phyloP scores from a whole-genome alignment of 2,329 filamentous ascomycete species.

The Trichoderma atroviride region DNA sequence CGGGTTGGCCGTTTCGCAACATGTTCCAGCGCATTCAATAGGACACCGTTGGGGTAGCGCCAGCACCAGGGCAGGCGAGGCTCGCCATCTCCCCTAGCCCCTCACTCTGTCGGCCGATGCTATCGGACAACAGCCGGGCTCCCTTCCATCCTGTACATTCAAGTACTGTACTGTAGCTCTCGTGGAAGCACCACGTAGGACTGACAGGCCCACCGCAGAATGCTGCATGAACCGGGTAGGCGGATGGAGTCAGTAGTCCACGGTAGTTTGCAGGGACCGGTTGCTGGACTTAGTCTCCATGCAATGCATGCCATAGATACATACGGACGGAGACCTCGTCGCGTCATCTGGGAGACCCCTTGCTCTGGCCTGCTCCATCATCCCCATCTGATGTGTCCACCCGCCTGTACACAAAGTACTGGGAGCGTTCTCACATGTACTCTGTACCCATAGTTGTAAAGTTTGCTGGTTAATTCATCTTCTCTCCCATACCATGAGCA shows the following conservation, averaged over 20 bases:
- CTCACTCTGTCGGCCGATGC: slow-evolving; percentile 18
- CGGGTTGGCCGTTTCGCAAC: not conserved
- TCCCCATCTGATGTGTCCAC: slow-evolving; percentile 22
- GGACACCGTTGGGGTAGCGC: not conserved
- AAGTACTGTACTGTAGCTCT: not conserved
- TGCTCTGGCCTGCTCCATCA: slow-evolving; percentile 9
- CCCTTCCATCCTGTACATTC: not conserved
- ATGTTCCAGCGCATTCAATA: not conserved
- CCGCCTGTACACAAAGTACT: slow-evolving; percentile 1
- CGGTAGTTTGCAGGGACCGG: slow-evolving; percentile 26
- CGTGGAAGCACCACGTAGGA: not conserved
- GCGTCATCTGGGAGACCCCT: slow-evolving; percentile 18
- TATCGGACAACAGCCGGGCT: slow-evolving; percentile 1
- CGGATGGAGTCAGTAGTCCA: slow-evolving; percentile 21
- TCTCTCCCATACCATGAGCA: not conserved
- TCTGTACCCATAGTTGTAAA: not conserved
- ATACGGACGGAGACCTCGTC: slow-evolving; percentile 24
- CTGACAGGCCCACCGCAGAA: slow-evolving; percentile 22
- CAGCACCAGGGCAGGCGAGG: not conserved
- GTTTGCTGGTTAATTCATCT: not conserved
- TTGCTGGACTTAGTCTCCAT: slow-evolving; percentile 29
- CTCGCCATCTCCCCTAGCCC: not conserved
- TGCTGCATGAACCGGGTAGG: slow-evolving; percentile 27
- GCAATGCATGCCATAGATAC: slow-evolving; percentile 33
- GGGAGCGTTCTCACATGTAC: not conserved